phyloP scores from a whole-genome alignment of 805 yeast genomes.

The Saccharomycopsis olivae region DNA sequence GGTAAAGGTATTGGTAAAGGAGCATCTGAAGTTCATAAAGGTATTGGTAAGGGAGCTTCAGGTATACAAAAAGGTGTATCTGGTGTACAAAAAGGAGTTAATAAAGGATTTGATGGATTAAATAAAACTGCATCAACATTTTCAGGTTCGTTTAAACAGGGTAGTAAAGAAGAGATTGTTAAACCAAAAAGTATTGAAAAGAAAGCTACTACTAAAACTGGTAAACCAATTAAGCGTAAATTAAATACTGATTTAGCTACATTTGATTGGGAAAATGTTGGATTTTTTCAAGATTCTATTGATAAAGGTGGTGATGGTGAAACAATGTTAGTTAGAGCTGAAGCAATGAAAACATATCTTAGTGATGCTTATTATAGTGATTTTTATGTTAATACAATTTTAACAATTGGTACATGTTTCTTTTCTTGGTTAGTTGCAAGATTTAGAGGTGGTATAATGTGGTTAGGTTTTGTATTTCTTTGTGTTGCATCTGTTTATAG shows the following conservation, averaged over 20 bases:
- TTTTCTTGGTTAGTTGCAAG: constrained; percentile 61
- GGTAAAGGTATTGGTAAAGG: constrained; percentile 5
- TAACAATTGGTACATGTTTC: constrained; percentile 60
- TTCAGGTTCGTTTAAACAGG: too few relatives aligned
- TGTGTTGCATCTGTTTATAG: constrained; percentile 59
- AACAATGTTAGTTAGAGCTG: constrained; percentile 23
- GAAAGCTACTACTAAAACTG: too few relatives aligned
- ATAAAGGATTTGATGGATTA: constrained; percentile 1
- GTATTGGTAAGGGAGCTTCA: constrained; percentile 1
- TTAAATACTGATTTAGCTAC: constrained; percentile 15
- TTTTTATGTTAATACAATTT: constrained; percentile 57
- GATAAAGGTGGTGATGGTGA: constrained; percentile 11
- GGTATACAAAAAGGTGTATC: constrained; percentile 1
- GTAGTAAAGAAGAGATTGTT: not conserved
- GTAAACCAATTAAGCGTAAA: constrained; percentile 4
- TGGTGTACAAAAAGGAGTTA: constrained; percentile 1
- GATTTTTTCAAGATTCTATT: constrained; percentile 5
- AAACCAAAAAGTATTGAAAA: not conserved
- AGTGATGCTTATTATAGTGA: constrained; percentile 62
- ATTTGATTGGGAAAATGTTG: constrained; percentile 17
- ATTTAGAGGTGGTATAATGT: constrained; percentile 53
- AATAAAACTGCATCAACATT: too few relatives aligned
- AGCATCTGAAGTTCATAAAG: constrained; percentile 3
- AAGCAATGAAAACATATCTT: constrained; percentile 45
- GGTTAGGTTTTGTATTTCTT: constrained; percentile 47